phyloP scores from a whole-genome alignment of 176 grass and related monocot genomes.

The Avena atlantica region DNA sequence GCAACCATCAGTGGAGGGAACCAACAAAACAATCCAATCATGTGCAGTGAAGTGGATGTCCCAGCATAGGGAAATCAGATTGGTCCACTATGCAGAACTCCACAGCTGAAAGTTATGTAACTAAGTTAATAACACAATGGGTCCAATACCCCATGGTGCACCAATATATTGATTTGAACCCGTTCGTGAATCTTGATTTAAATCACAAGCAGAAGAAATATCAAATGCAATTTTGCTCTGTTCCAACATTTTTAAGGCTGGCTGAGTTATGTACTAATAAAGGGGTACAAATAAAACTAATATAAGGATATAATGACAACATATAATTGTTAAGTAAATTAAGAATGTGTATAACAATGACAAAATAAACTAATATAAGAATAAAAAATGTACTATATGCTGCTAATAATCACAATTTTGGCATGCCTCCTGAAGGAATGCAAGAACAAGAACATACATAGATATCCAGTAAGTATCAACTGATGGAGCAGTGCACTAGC shows the following conservation, averaged over 20 bases:
- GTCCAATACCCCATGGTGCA: neutral
- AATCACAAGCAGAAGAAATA: constrained; percentile 21
- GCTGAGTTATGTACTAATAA: neutral
- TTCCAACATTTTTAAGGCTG: neutral
- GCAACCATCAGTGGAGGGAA: neutral
- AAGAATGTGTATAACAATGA: neutral
- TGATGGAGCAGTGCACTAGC: neutral
- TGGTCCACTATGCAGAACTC: neutral
- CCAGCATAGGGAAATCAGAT: neutral
- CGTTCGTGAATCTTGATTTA: neutral
- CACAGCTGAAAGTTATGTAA: neutral
- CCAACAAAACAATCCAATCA: constrained; percentile 2
- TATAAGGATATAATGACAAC: no score
- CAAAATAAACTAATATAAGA: neutral
- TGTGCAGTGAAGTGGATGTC: neutral
- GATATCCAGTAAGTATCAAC: neutral
- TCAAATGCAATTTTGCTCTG: neutral
- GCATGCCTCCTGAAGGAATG: neutral
- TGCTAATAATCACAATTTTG: neutral
- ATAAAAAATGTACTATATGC: constrained; percentile 5
- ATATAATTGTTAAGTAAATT: neutral
- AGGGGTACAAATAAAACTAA: no score
- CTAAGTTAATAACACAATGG: neutral
- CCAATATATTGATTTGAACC: neutral
- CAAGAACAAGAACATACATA: neutral